Conservation (phyloP, 192 early-diverging fungal genomes). For the Piromyces finnis region DNA sequence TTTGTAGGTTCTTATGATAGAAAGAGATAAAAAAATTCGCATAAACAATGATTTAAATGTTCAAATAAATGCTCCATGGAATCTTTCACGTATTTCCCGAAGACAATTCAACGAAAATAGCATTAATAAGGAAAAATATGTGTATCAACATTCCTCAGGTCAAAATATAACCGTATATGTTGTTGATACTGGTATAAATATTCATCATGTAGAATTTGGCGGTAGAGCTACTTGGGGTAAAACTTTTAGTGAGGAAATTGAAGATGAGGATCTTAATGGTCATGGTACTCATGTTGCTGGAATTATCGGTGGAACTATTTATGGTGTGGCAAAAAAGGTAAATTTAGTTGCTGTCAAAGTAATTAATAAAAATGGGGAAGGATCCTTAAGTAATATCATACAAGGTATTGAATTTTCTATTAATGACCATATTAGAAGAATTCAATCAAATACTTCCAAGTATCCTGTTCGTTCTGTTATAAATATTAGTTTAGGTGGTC, state of each 20-base stretch:
- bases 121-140: not conserved
- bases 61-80: not conserved
- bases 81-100: not conserved
- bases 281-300: conserved; percentile 46
- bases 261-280: conserved; percentile 19
- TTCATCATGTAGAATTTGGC: conserved; percentile 21
- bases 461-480: conserved; percentile 16
- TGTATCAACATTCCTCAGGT: conserved; percentile 2
- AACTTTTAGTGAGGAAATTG: conserved; percentile 14
- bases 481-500: not conserved
- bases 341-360: conserved; percentile 37
- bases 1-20: not conserved
- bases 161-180: conserved; percentile 9
- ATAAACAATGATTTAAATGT: not conserved
- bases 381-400: conserved; percentile 24
- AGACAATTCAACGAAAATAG: not conserved
- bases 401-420: conserved; percentile 35
- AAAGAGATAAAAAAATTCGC: not conserved
- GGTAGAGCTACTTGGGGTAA: conserved; percentile 23
- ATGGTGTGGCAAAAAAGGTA: conserved; percentile 48
- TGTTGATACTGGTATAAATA: conserved; percentile 13
- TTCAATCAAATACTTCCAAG: conserved; percentile 4
- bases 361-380: conserved; percentile 26
- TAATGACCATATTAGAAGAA: conserved; percentile 9
- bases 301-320: conserved; percentile 24